Evolutionary conservation across 192 early-diverging fungal genomes (phyloP), one percentile per base, ranked within the genome.

Genomic region (Coemansia sp.): DNA sequence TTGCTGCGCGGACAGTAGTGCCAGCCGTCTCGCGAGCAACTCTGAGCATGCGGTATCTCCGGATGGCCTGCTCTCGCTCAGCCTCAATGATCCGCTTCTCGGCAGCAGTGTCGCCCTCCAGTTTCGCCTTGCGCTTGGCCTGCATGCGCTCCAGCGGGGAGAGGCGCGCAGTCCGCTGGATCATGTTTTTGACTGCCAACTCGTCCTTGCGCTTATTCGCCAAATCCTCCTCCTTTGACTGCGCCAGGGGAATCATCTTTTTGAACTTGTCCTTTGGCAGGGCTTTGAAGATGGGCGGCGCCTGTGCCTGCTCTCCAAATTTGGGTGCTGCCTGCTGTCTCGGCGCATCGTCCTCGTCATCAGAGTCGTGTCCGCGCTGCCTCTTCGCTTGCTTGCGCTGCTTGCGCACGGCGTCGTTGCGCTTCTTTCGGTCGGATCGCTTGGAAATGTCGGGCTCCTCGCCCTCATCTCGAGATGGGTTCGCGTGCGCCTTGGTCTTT

Each of bases 61-160:
- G 70, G 40, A 82, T 64, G 1, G 75, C 79, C 58, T 73, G 54
- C 25, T 82, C 74, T 17, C 79, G 74, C 60, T 82, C 79, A 0
- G 56, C 71, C 57, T 73, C 79, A 25, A 77, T 67, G 36, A 77
- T 77, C 8, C 75, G 79, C 62, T 82, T 82, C 54, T 76, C 70
- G 3, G 79, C 79, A 19, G 79, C 74, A 25, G 79, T 43, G 39
- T 64, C 74, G 25, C 71, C 74, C 25, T 59, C 51, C 46, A 42
- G 10, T 35, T 71, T 74, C 0, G 74, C 70, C 71, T 82, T 82
- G 20, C 79, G 49, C 62, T 64, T 67, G 27, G 67, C 71, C 67
- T 82, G 79, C 74, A 82, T 73, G 14, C 70, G 70, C 46, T 82
- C 79, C 31, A 82, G 43, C 24, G 79, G 79, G 38, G 79, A 73